phyloP scores from a whole-genome alignment of 2,329 filamentous ascomycete species.

The Didymella lethalis region DNA sequence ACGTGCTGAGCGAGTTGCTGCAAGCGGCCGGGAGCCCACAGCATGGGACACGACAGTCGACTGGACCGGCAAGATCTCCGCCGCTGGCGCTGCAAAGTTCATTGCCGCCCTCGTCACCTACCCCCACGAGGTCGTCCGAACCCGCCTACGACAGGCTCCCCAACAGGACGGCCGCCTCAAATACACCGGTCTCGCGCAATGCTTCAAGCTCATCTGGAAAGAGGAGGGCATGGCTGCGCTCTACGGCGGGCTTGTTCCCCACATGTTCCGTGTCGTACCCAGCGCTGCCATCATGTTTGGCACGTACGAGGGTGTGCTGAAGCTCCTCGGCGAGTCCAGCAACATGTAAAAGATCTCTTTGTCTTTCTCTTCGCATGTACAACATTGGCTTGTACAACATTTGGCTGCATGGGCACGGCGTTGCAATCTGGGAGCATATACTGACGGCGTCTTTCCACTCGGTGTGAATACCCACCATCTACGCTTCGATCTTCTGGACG shows the following conservation, averaged over 20 bases:
- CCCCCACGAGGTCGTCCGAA: conserved; percentile 90
- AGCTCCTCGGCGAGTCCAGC: conserved; percentile 56
- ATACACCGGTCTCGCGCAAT: conserved; percentile 88
- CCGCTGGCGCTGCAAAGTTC: conserved; percentile 85
- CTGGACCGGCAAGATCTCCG: conserved; percentile 79
- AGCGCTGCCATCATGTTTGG: conserved; percentile 97
- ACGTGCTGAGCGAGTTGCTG: conserved; percentile 64
- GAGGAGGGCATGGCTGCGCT: conserved; percentile 87
- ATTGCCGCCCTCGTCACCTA: conserved; percentile 86
- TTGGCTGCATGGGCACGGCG: conserved; percentile 22
- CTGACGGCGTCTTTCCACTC: conserved; percentile 16
- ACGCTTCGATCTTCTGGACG: conserved; percentile 8
- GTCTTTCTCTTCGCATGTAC: conserved; percentile 16
- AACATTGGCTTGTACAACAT: conserved; percentile 22
- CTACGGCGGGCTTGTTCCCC: conserved; percentile 90
- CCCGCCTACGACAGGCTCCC: conserved; percentile 85
- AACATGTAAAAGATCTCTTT: conserved; percentile 36
- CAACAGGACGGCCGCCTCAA: conserved; percentile 74
- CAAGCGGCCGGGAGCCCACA: conserved; percentile 69
- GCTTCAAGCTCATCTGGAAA: conserved; percentile 85
- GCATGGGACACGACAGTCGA: conserved; percentile 77
- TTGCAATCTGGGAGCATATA: conserved; percentile 18
- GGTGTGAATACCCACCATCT: conserved; percentile 18
- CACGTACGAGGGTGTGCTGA: conserved; percentile 71
- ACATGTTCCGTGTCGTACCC: conserved; percentile 88